Conservation (phyloP, 352 stramenopile genomes). For the Phytophthora chlamydospora region DNA sequence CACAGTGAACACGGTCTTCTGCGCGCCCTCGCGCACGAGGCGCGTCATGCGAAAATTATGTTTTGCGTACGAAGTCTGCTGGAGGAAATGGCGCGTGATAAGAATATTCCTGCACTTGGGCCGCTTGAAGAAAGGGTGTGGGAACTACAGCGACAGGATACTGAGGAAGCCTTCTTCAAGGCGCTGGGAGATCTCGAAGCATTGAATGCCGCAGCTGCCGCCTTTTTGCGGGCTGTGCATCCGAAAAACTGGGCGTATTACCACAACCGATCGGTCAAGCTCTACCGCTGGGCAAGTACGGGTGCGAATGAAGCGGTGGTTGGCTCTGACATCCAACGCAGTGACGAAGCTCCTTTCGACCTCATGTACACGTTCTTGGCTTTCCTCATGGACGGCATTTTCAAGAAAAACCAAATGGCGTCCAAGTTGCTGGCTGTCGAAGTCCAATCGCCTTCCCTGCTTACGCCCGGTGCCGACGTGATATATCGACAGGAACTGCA, state of each 20-base stretch:
- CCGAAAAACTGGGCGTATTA: constrained; percentile 74
- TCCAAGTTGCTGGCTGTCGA: constrained; percentile 45
- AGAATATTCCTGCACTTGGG: constrained; percentile 75
- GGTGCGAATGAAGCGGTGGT: constrained; percentile 57
- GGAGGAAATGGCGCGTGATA: constrained; percentile 71
- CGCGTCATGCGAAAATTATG: constrained; percentile 65
- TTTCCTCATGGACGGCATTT: constrained; percentile 79
- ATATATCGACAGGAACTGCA: constrained; percentile 70
- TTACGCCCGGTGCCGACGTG: constrained; percentile 70
- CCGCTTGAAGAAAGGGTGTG: constrained; percentile 65
- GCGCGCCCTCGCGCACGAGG: constrained; percentile 57
- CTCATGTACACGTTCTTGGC: constrained; percentile 81
- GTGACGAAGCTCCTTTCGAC: constrained; percentile 82
- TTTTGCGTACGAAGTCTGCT: constrained; percentile 76
- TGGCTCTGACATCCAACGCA: constrained; percentile 63
- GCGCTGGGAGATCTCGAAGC: constrained; percentile 55
- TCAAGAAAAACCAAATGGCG: constrained; percentile 77
- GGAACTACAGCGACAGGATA: constrained; percentile 65
- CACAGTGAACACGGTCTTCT: constrained; percentile 67
- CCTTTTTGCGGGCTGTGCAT: constrained; percentile 65
- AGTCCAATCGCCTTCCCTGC: constrained; percentile 29
- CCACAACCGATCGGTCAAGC: constrained; percentile 59
- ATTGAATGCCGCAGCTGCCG: constrained; percentile 55
- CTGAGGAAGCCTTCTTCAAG: constrained; percentile 61
- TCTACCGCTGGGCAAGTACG: constrained; percentile 78